Evolutionary conservation across 2,329 filamentous ascomycete species (phyloP), one percentile per base, ranked within the genome.

Genomic region (Aureobasidium sp.): DNA sequence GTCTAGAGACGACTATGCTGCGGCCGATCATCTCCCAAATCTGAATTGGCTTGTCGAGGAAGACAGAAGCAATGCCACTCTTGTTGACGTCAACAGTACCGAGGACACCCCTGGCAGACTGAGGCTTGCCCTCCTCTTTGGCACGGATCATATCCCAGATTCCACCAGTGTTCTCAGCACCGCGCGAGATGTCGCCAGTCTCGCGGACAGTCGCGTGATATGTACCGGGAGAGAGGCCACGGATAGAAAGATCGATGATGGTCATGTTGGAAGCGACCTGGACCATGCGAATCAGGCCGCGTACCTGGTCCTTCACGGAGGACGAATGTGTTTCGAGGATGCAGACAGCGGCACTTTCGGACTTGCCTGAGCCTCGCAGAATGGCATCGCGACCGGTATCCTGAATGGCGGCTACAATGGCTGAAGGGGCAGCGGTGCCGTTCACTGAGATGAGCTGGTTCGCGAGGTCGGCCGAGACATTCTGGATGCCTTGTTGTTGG

Each of bases 11-110:
- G 47, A 95, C 88, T 79, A 99, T 88, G 69, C 91, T 91, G 70
- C 92, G 86, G 31, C 94, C 94, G 74, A 97, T 96, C 72, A 96
- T 82, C 75, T 99, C 93, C 94, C 93, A 97, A 57, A 97, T 87
- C 71, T 93, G 85, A 63, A 97, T 86, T 0, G 85, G 82, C 65
- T 84, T 86, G 70, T 95, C 90, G 64, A 96, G 70, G 73, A 97
- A 95, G 15, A 86, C 84, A 65, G 84, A 85, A 6, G 91, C 93
- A 31, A 86, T 81, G 11, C 94, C 91, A 69, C 87, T 82, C 68
- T 85, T 77, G 61, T 84, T 87, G 37, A 99, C 86, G 62, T 88
- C 79, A 13, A 99, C 79, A 1, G 81, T 83, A 3, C 92, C 92
- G 65, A 97, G 82, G 13, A 86, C 70, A 3, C 88, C 88, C 60